phyloP scores from a whole-genome alignment of 139 green algal genomes.

The Micractinium conductrix region DNA sequence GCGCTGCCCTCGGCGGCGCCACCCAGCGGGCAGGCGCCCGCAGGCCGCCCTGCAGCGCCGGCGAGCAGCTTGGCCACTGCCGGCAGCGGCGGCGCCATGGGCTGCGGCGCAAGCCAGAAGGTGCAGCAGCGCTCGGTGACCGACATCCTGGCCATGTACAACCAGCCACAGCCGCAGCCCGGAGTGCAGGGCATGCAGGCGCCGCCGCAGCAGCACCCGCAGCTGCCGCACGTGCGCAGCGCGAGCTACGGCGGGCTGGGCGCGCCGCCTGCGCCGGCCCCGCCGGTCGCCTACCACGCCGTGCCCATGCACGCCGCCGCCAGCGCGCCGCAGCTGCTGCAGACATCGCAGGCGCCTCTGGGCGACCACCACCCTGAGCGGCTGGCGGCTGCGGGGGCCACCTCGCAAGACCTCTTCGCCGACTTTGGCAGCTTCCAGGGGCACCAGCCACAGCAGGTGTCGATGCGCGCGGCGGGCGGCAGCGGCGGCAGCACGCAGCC shows the following conservation, averaged over 20 bases:
- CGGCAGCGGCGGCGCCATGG: background rate
- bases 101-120: background rate
- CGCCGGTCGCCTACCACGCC: background rate
- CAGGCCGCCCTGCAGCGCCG: background rate
- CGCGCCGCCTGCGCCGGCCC: background rate
- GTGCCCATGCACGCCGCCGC: background rate
- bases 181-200: background rate
- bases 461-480: background rate
- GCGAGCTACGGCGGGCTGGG: background rate
- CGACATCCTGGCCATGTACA: constrained; percentile 34
- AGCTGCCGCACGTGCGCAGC: constrained; percentile 1
- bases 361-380: too few relatives aligned
- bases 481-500: background rate
- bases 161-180: background rate
- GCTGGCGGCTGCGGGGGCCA: too few relatives aligned
- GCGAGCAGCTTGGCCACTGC: background rate
- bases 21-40: background rate
- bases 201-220: background rate
- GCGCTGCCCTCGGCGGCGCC: background rate
- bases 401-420: background rate
- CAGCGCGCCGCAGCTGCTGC: background rate
- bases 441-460: background rate
- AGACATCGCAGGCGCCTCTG: too few relatives aligned
- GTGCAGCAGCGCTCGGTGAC: too few relatives aligned
- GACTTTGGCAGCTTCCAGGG: too few relatives aligned